Conservation (phyloP, 305 asterid species). For the Petunia hybrid region DNA sequence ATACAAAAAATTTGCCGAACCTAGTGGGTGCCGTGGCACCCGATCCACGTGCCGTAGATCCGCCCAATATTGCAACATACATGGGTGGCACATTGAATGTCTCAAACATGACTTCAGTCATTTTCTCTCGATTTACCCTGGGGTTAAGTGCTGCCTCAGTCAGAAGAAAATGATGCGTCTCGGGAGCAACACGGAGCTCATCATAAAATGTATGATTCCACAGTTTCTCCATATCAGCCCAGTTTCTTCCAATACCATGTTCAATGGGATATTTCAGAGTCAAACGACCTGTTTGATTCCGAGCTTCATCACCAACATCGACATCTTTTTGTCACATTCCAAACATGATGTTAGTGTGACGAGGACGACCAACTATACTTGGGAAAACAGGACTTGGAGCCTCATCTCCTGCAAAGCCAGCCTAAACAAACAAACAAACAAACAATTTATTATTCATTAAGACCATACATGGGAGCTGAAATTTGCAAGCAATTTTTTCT, state of each 20-base stretch:
- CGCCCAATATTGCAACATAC: constrained; percentile 49
- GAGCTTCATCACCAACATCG: constrained; percentile 48
- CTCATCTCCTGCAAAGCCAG: constrained; percentile 63
- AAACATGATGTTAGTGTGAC: constrained; percentile 56
- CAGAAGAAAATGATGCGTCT: constrained; percentile 55
- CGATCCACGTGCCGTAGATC: constrained; percentile 51
- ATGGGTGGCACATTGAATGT: constrained; percentile 37
- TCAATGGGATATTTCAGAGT: no score
- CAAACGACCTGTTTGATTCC: no score
- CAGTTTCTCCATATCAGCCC: constrained; percentile 66
- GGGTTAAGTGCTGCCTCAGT: constrained; percentile 46
- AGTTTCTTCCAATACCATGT: constrained; percentile 59
- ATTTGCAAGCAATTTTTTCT: background rate
- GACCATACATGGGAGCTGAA: background rate
- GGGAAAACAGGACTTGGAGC: constrained; percentile 63
- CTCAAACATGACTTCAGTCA: no score
- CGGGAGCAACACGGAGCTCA: constrained; percentile 37
- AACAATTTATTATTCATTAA: background rate
- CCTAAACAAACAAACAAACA: constrained; percentile 26
- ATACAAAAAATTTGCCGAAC: no score
- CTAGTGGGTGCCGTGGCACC: no score
- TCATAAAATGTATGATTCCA: constrained; percentile 62
- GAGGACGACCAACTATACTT: constrained; percentile 33
- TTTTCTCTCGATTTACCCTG: no score
- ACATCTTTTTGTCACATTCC: constrained; percentile 64